Base-by-base conservation (phyloP, 768 basidiomycete genomes). In the Nidula microcarpa region DNA sequence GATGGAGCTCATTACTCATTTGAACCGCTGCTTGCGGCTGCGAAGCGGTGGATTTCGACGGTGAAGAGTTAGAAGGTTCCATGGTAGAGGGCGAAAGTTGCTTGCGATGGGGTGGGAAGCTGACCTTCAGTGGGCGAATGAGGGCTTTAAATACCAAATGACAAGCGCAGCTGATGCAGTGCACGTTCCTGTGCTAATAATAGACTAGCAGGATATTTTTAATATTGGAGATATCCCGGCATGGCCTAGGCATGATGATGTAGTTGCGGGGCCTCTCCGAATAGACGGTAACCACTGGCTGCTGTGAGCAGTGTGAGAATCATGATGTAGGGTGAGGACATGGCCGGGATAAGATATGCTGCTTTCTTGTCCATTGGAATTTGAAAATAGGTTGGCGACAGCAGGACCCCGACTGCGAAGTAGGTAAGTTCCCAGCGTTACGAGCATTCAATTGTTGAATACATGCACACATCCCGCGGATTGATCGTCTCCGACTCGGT, bases 1-100 rank as follows among this genome's bases (percentile, higher is more conserved):
- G 10, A n/a, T 30, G 11, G 5, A 6, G 8, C 2, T 78, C 23
- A 84, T 44, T 57, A 85, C 86, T 80, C 86, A 87, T 87, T 65
- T 81, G 71, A 33, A 79, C 70, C 37, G 78, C 73, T 62, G 77
- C 82, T 62, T 78, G 76, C 18, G 86, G 86, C 69, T 88, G 86
- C 62, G 71, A 65, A 23, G 71, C 66, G 46, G 75, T 79, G 2
- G 71, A 55, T 56, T 69, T 69, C 10, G 68, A 55, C n/a, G 69
- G 58, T 43, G 65, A 57, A 51, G 62, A 58, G 62, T 55, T 62
- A 45, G 53, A 39, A 60, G 47, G 54, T 56, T 56, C 32, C 47
- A 50, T 52, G 9, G 23, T 11, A 44, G 23, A 2, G 43, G 30
- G 51, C 23, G 51, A 18, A 33, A 23, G 30, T 13, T 18, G 43